Evolutionary conservation across 2,329 filamentous ascomycete genomes (phyloP).

Genomic region (Colletotrichum godetiae): DNA sequence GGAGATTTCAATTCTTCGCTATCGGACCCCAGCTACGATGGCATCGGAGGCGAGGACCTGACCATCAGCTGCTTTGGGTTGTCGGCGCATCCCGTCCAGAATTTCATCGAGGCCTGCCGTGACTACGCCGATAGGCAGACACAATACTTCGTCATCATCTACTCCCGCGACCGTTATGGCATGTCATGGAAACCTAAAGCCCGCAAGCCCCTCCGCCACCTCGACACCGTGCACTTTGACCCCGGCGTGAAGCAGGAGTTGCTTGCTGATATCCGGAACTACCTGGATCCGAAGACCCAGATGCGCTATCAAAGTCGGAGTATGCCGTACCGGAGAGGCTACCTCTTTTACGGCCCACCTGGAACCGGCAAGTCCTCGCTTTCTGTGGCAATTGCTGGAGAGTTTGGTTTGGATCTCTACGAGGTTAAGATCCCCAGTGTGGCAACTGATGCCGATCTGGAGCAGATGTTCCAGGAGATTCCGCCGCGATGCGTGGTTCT

Average conservation of each 20-base stretch:
- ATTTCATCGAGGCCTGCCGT: slow-evolving; percentile 57
- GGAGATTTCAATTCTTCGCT: slow-evolving; percentile 50
- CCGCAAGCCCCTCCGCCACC: slow-evolving; percentile 58
- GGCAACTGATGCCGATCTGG: slow-evolving; percentile 60
- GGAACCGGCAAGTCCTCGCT: slow-evolving; percentile 71
- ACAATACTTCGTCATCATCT: slow-evolving; percentile 62
- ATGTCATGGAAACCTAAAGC: slow-evolving; percentile 61
- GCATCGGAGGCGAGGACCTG: slow-evolving; percentile 58
- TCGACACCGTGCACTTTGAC: slow-evolving; percentile 64
- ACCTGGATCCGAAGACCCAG: slow-evolving; percentile 58
- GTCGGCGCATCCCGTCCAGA: slow-evolving; percentile 60
- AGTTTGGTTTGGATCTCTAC: slow-evolving; percentile 63
- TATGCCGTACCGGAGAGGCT: slow-evolving; percentile 58
- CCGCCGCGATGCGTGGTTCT: slow-evolving; percentile 65
- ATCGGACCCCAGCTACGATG: slow-evolving; percentile 56
- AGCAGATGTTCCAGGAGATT: slow-evolving; percentile 63
- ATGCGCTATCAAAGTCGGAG: slow-evolving; percentile 72
- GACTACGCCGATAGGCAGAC: slow-evolving; percentile 59
- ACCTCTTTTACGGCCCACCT: slow-evolving; percentile 73
- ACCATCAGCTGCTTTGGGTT: slow-evolving; percentile 62
- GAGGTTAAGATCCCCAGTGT: slow-evolving; percentile 61
- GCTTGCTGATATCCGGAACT: slow-evolving; percentile 62
- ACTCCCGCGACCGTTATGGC: slow-evolving; percentile 57
- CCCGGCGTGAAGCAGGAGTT: slow-evolving; percentile 57
- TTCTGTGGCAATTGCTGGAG: slow-evolving; percentile 62